A percentile compares a stretch with the other conserved stretches of the same genome.
Evolutionary conservation across 2,329 filamentous ascomycete species (phyloP).

Genomic region (Fusarium virguliforme): DNA sequence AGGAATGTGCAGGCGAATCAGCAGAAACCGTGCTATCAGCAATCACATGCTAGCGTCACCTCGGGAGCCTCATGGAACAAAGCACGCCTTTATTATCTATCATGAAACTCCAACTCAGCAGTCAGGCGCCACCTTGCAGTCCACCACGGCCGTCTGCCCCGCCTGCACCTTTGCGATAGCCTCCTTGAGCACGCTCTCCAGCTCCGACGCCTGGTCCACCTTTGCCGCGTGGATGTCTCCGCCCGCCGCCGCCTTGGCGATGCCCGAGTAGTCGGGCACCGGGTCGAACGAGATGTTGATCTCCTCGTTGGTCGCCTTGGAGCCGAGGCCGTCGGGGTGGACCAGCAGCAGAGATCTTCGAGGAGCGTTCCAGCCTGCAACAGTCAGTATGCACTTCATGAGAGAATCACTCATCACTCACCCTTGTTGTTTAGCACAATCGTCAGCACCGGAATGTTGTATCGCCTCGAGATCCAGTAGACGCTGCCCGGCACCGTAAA

Average conservation of each 20-base stretch:
- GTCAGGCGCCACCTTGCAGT: conserved; percentile 66
- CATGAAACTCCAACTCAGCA: conserved; percentile 54
- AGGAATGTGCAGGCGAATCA: neutral
- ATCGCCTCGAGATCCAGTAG: conserved; percentile 70
- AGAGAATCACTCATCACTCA: conserved; percentile 37
- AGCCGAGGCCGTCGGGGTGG: conserved; percentile 71
- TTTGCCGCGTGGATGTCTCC: conserved; percentile 67
- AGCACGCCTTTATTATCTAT: conserved; percentile 29
- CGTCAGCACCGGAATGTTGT: conserved; percentile 69
- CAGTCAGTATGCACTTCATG: conserved; percentile 25
- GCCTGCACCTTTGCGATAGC: conserved; percentile 67
- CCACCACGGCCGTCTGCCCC: conserved; percentile 69
- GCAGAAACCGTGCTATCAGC: conserved; percentile 9
- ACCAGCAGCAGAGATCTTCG: conserved; percentile 71
- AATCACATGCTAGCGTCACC: conserved; percentile 28
- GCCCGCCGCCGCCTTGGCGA: conserved; percentile 72
- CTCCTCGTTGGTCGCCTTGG: conserved; percentile 72
- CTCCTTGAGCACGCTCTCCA: conserved; percentile 65
- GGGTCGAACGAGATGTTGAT: conserved; percentile 75
- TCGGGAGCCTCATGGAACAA: conserved; percentile 23
- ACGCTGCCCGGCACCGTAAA: conserved; percentile 70
- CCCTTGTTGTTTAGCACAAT: conserved; percentile 73
- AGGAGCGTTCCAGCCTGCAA: conserved; percentile 72
- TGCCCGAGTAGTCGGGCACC: conserved; percentile 71
- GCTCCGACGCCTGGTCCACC: conserved; percentile 63